These are phyloP conservation scores for Phytophthora niederhauseri DNA, from an alignment of 352 stramenopile species.

Conservation along the genomic window DNA sequence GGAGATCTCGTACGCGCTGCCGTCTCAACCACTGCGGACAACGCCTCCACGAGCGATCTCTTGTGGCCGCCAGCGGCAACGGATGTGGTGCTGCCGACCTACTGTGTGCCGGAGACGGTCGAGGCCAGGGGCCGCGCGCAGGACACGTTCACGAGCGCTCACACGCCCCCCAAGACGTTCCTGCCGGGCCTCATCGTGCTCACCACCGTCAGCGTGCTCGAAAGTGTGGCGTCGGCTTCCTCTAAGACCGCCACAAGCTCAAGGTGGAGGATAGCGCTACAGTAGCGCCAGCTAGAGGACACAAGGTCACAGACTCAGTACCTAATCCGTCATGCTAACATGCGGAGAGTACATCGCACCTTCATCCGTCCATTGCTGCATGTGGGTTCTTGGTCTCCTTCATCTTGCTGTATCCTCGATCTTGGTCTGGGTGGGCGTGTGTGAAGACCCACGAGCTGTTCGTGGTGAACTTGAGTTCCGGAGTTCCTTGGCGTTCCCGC, in stretches of 20 bases:
- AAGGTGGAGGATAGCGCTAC: conserved; percentile 26
- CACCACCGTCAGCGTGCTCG: conserved; percentile 44
- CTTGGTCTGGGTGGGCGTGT: too few relatives aligned
- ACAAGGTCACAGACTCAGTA: conserved; percentile 11
- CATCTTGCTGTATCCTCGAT: too few relatives aligned
- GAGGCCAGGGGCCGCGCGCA: conserved; percentile 45
- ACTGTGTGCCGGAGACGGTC: conserved; percentile 61
- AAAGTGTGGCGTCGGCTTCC: conserved; percentile 50
- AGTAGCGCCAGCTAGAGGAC: conserved; percentile 37
- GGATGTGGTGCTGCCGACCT: conserved; percentile 65
- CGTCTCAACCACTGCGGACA: conserved; percentile 41
- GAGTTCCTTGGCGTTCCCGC: too few relatives aligned
- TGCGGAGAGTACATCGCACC: background rate
- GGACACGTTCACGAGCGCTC: conserved; percentile 58
- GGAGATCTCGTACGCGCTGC: conserved; percentile 59
- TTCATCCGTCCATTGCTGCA: too few relatives aligned
- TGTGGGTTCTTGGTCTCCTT: background rate
- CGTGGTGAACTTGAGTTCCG: too few relatives aligned
- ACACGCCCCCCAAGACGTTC: conserved; percentile 51
- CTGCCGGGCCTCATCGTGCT: conserved; percentile 66
- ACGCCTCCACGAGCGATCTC: conserved; percentile 64
- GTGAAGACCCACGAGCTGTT: too few relatives aligned
- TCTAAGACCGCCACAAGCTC: conserved; percentile 44
- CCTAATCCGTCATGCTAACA: conserved; percentile 8
- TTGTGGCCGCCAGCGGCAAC: conserved; percentile 54